Conservation (phyloP, 176 grass and related monocot species). For the Calamus simplicifolius region DNA sequence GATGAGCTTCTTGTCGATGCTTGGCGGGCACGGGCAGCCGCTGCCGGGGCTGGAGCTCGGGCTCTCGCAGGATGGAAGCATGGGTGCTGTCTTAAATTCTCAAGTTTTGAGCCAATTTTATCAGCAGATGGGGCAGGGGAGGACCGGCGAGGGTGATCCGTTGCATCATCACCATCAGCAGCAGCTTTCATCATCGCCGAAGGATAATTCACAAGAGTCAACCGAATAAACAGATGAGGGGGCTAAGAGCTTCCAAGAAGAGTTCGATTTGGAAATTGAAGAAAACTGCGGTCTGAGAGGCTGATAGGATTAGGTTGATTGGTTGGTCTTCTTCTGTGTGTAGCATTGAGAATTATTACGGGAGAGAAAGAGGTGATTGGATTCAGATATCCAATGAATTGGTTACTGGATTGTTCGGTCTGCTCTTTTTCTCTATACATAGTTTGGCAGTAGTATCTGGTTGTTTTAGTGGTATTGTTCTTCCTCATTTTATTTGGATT, state of each 20-base stretch:
- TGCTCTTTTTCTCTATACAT: background rate
- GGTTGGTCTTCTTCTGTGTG: slow-evolving; percentile 12
- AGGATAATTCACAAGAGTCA: slow-evolving; percentile 53
- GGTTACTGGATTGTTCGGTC: background rate
- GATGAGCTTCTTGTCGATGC: slow-evolving; percentile 16
- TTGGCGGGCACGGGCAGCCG: background rate
- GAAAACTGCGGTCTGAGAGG: slow-evolving; percentile 5
- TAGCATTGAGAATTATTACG: background rate
- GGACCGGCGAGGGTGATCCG: slow-evolving; percentile 22
- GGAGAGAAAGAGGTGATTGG: no score
- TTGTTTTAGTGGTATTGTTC: background rate
- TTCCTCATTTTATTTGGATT: no score
- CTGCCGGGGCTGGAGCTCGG: slow-evolving; percentile 16
- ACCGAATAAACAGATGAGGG: slow-evolving; percentile 27
- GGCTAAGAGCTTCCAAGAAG: background rate
- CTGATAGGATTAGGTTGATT: background rate
- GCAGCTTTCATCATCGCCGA: slow-evolving; percentile 26
- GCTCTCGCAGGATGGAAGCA: background rate
- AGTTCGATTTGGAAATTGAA: slow-evolving; percentile 2
- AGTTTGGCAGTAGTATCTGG: background rate
- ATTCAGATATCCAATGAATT: no score
- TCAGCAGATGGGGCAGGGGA: slow-evolving; percentile 1
- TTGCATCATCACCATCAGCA: slow-evolving; percentile 40
- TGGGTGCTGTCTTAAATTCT: slow-evolving; percentile 1
- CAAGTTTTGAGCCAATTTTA: slow-evolving; percentile 12